A percentile compares a stretch with the other conserved stretches of the same genome.
Conservation (phyloP, 2,329 filamentous ascomycete genomes). For the Talaromyces sp. region DNA sequence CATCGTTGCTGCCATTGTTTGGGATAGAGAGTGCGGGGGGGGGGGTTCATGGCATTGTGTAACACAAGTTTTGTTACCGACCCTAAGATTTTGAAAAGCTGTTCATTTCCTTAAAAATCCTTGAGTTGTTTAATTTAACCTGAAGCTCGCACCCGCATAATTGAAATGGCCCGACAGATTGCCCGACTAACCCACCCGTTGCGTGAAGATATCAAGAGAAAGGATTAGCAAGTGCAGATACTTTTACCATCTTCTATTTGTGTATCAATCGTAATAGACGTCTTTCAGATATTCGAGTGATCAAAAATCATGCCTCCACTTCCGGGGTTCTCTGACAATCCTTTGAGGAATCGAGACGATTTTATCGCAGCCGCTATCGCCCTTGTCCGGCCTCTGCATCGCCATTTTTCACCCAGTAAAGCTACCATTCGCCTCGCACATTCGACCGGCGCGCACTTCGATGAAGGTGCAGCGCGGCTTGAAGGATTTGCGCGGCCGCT, state of each 20-base stretch:
- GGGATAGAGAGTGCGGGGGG: neutral
- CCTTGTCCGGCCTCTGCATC: neutral
- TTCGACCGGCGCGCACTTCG: constrained; percentile 49
- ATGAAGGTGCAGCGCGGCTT: constrained; percentile 71
- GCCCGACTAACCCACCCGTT: neutral
- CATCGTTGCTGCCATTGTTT: neutral
- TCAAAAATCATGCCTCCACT: neutral
- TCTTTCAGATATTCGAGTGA: neutral
- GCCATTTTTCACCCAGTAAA: neutral
- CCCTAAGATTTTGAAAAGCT: neutral
- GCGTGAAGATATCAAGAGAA: neutral
- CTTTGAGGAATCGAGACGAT: neutral
- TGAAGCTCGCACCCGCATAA: neutral
- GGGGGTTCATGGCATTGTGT: neutral
- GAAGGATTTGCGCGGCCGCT: constrained; percentile 73
- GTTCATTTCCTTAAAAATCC: neutral
- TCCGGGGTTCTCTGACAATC: neutral
- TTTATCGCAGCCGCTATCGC: neutral
- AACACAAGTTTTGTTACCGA: neutral
- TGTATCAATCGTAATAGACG: neutral
- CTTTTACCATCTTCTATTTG: neutral
- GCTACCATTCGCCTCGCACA: constrained; percentile 20
- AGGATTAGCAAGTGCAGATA: neutral
- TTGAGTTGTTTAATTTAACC: neutral
- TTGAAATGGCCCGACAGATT: neutral